phyloP scores from a whole-genome alignment of 2,329 filamentous ascomycete species.

The Podosphaera leucotricha region DNA sequence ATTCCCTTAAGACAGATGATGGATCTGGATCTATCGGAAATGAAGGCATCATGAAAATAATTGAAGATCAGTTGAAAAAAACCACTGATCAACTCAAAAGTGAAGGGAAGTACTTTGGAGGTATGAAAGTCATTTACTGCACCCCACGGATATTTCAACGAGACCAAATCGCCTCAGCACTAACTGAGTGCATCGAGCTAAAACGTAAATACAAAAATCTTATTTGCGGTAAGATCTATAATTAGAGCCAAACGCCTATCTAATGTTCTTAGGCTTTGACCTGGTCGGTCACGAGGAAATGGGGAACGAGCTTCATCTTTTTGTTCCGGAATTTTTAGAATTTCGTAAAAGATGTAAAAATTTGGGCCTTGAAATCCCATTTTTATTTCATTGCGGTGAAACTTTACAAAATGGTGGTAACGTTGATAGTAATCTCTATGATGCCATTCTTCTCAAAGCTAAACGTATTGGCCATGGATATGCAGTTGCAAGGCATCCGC shows the following conservation, averaged over 20 bases:
- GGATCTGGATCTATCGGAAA: constrained; percentile 29
- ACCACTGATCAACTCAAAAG: constrained; percentile 22
- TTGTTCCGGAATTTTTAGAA: constrained; percentile 28
- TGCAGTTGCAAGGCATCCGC: constrained; percentile 40
- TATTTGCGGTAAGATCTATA: constrained; percentile 32
- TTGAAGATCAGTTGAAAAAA: constrained; percentile 27
- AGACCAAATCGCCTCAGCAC: constrained; percentile 23
- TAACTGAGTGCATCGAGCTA: constrained; percentile 36
- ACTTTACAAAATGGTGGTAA: constrained; percentile 42
- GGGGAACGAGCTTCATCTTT: constrained; percentile 34
- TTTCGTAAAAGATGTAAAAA: constrained; percentile 29
- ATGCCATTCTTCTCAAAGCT: constrained; percentile 39
- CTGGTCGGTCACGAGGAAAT: constrained; percentile 43
- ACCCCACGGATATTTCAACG: constrained; percentile 36
- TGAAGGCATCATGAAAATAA: constrained; percentile 33
- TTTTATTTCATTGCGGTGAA: constrained; percentile 57
- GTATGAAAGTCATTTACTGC: constrained; percentile 49
- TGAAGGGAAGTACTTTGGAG: constrained; percentile 26
- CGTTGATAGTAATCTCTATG: constrained; percentile 42
- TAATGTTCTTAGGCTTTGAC: constrained; percentile 31
- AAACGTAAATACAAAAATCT: constrained; percentile 31
- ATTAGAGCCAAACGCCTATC: neutral
- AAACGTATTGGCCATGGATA: constrained; percentile 56
- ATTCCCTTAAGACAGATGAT: constrained; percentile 35
- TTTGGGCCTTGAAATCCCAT: constrained; percentile 34